These are phyloP conservation scores for Pulveroboletus ravenelii DNA, from an alignment of 768 basidiomycete genomes.

Conservation along the genomic window DNA sequence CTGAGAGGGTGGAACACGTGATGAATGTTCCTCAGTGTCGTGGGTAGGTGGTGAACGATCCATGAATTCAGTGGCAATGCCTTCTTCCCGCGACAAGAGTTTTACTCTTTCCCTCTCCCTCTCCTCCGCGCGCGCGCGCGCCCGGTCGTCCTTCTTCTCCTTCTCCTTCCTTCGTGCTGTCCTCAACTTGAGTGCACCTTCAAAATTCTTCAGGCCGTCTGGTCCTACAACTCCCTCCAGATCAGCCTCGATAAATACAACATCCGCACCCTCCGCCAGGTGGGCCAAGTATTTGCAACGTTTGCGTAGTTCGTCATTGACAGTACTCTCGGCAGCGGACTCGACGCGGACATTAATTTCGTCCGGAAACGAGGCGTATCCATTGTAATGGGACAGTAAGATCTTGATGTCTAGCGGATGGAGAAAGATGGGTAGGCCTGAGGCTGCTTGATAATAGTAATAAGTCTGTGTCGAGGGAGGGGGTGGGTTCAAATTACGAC, in stretches of 20 bases:
- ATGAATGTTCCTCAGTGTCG: conserved; percentile 13
- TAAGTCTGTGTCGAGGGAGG: conserved; percentile 87
- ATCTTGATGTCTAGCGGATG: conserved; percentile 96
- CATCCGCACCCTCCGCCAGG: conserved; percentile 86
- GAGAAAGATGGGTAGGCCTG: conserved; percentile 86
- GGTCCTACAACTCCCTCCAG: conserved; percentile 70
- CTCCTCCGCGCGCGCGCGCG: conserved; percentile 73
- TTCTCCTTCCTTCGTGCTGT: conserved; percentile 74
- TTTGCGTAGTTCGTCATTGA: conserved; percentile 91
- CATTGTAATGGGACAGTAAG: conserved; percentile 75
- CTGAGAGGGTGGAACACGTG: conserved; percentile 8
- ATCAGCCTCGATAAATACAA: conserved; percentile 90
- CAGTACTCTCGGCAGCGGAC: conserved; percentile 65
- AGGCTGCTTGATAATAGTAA: conserved; percentile 93
- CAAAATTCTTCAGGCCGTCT: conserved; percentile 78
- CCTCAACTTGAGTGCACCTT: conserved; percentile 74
- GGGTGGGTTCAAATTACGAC: conserved; percentile 80
- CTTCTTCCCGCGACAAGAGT: conserved; percentile 25
- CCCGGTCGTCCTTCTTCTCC: conserved; percentile 81
- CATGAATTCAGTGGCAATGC: conserved; percentile 1
- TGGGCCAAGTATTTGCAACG: conserved; percentile 95
- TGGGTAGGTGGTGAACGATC: conserved; percentile 5
- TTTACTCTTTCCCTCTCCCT: conserved; percentile 55
- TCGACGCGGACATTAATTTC: conserved; percentile 78
- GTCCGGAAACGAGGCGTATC: conserved; percentile 81